Base-by-base conservation (phyloP, 1,284 basidiomycete species). In the Dichomitus squalens region DNA sequence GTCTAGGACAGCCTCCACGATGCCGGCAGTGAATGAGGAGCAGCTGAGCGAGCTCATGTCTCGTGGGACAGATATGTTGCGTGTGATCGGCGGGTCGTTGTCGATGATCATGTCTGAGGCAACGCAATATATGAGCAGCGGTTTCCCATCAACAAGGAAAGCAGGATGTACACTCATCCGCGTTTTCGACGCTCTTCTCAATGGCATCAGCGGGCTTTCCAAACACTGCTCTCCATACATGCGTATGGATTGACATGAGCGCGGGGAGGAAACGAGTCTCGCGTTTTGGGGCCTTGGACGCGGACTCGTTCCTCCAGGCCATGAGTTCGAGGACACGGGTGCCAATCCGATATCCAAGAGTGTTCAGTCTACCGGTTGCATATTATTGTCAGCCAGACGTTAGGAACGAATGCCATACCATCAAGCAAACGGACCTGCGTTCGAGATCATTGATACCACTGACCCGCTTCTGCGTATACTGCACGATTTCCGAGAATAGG, bases 1-100 rank as follows among this genome's bases (percentile, higher is more conserved):
- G 71, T 99, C 96, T 57, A 99, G 79, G 3, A 98, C 94, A 7
- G 95, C 96, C 76, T 99, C 97, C 4, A 99, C 95, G 55, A 99
- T 90, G 0, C 97, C 96, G 5, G 96, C 96, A 0, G 95, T 95
- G 70, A 97, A 92, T 1, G 96, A 98, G 35, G 96, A 98, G 69
- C 96, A 98, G 67, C 91, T 95, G 36, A 99, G 81, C 67, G 94
- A 90, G 61, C 87, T 90, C 86, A 99, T 90, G 69, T 99, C 97
- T 66, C 88, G 88, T 6, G 96, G 97, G 23, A 98, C 90, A 18
- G 94, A 95, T 60, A 99, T 95, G 66, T 92, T 82, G 63, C 92
- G 86, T 54, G 97, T 95, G 63, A 98, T 83, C 20, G 91, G 84
- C 11, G 97, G 96, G 69, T 95, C 90, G 70, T 99, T 98, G 78